Evolutionary conservation across 805 yeast genomes (phyloP).

Genomic region (Yarrowia alimentaria): DNA sequence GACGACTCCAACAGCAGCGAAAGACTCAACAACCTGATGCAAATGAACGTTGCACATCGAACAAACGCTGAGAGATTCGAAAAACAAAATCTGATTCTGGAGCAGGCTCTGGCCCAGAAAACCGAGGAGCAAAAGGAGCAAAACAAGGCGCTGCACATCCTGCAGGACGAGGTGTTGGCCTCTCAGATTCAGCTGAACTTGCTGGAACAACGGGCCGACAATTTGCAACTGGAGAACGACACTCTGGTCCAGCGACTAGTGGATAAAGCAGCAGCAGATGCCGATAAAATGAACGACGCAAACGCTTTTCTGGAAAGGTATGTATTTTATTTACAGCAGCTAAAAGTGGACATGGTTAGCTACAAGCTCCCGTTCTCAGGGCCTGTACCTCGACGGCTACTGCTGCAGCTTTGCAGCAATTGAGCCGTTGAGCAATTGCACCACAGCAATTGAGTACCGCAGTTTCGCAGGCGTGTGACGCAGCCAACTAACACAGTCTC

Average conservation of each 20-base stretch:
- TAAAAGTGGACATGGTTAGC: too few relatives aligned
- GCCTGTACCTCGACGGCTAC: too few relatives aligned
- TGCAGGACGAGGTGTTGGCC: conserved; percentile 67
- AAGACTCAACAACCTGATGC: conserved; percentile 16
- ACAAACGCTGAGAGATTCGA: conserved; percentile 12
- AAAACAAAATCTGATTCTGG: conserved; percentile 15
- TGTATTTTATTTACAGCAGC: too few relatives aligned
- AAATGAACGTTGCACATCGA: conserved; percentile 13
- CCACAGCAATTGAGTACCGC: too few relatives aligned
- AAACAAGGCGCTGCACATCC: conserved; percentile 50
- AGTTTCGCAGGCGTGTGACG: too few relatives aligned
- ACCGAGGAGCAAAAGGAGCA: conserved; percentile 24
- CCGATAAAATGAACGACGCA: conserved; percentile 55
- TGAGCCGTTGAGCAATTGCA: too few relatives aligned
- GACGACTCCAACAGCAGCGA: too few relatives aligned
- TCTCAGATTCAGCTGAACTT: conserved; percentile 58
- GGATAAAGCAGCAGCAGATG: conserved; percentile 55
- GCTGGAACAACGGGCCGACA: conserved; percentile 40
- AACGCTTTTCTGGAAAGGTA: conserved; percentile 39
- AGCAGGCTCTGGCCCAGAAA: conserved; percentile 4
- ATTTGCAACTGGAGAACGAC: conserved; percentile 50
- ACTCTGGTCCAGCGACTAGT: conserved; percentile 59
- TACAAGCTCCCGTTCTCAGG: too few relatives aligned
- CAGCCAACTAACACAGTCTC: conserved; percentile 15
- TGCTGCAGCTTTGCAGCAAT: too few relatives aligned